Base-by-base conservation (phyloP, 306 rosid genomes). In the Luffa acutangula region DNA sequence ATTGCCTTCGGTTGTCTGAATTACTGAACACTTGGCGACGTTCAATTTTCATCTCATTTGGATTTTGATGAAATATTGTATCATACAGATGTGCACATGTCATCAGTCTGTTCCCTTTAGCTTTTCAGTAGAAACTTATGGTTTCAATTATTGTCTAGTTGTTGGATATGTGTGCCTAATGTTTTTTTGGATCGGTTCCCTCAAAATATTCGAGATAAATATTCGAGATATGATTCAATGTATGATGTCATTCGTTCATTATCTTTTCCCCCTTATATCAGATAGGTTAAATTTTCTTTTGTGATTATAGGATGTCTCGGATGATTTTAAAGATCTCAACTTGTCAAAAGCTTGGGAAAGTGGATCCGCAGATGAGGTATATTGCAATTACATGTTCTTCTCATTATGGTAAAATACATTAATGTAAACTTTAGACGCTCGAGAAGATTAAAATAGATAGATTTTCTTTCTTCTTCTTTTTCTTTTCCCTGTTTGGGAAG, bases 281-380 rank as follows among this genome's bases (percentile, higher is more conserved):
- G 33, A 2, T 63, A 33, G n/a, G 20, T 84, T 52, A 73, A 58
- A 54, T 81, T 72, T 41, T 72, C 25, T 41, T 81, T 75, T 81
- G 9, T 76, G 31, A 36, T 81, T 53, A 10, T 41, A 84, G 89
- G 86, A 71, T 74, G 51, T 67, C 25, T 75, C 37, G 9, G 81
- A 65, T 10, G 87, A 83, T 79, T 78, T 43, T 82, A 83, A 85
- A 58, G 73, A 85, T 7, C 74, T 81, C 45, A 59, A 76, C 53
- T 85, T 83, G 41, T 80, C 85, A 25, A 87, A 83, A 80, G 59
- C 75, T 65, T 86, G 46, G 76, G 78, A 48, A 65, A 79, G 62
- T 71, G 84, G 37, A 39, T 81, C 82, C 0, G 84, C 86, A 58
- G 60, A 85, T 51, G 89, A 93, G 96, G 96, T 87, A 65, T 42